Evolutionary conservation across 345 rosid species (phyloP), one percentile per base, ranked within the genome.

Genomic region (Salix udensis): DNA sequence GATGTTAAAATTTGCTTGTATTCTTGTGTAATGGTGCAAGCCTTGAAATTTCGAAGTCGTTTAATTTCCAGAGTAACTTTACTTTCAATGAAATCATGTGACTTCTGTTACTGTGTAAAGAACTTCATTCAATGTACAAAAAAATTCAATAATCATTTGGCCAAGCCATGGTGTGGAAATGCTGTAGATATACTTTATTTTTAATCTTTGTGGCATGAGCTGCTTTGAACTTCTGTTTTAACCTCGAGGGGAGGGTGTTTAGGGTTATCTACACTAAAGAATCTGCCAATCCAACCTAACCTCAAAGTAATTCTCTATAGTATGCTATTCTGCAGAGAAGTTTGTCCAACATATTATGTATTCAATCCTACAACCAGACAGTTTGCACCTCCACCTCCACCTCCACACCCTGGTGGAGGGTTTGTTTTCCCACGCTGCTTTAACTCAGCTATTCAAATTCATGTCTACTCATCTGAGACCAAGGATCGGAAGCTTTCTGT

Each of bases 311-410:
- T 36, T 36, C 37, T 36, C 37, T 5, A 5, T 26, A 34, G 36
- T 6, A 5, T 34, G 36, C 36, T 40, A 0, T 7, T 12, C 5
- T 64, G 11, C 18, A 30, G 42, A 37, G 10, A 55, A 15, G 0
- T 48, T 34, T 16, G 40, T 21, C 16, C 7, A 46, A 65, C 52
- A 23, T 71, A 21, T 39, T 75, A 74, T 40, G 13, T 80, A 18
- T 75, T 37, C 39, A 80, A 80, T 80, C 83, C 76, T 9, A 55
- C 79, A 5, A 80, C 79, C 24, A 69, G 18, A 53, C 70, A 80
- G 53, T 44, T 50, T 40, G 68, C 30, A 26, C 12, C 26, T 9
- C 34, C 40, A 44, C 74, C 28, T 26, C 28, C 28, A 67, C 68
- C 68, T 10, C 28, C 8, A 34, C 36, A 6, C 36, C 26, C 28